Conservation (phyloP, 305 asterid species). For the Nicotiana rustica region DNA sequence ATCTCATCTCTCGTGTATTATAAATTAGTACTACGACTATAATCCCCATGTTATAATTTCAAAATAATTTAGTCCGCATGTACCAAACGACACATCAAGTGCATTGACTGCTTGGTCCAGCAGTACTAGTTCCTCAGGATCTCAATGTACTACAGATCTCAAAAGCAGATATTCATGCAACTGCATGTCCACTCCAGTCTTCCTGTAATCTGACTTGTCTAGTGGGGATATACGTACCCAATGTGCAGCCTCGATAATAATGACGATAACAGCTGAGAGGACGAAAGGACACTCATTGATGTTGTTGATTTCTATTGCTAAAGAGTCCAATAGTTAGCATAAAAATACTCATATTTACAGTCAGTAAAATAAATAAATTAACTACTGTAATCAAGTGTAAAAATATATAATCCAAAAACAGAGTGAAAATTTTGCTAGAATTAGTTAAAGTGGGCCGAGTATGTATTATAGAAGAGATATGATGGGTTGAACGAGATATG, state of each 20-base stretch:
- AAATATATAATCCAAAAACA: too few relatives aligned
- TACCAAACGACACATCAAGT: background rate
- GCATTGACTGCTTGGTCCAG: background rate
- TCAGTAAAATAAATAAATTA: too few relatives aligned
- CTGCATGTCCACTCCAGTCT: background rate
- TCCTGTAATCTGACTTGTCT: conserved; percentile 10
- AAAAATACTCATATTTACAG: background rate
- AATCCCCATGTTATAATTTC: too few relatives aligned
- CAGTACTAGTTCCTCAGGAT: conserved; percentile 13
- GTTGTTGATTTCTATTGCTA: background rate
- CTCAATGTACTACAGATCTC: background rate
- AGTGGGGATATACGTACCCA: background rate
- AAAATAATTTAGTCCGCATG: too few relatives aligned
- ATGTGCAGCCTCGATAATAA: conserved; percentile 28
- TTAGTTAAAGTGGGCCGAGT: too few relatives aligned
- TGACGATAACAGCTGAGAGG: conserved; percentile 20
- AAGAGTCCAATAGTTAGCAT: background rate
- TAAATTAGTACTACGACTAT: too few relatives aligned
- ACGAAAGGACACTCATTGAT: background rate
- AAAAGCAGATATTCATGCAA: conserved; percentile 11
- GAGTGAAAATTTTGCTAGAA: too few relatives aligned
- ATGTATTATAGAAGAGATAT: too few relatives aligned
- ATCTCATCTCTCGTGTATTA: too few relatives aligned
- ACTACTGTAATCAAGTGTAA: too few relatives aligned
- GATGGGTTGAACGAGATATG: too few relatives aligned